These are phyloP conservation scores for Russula abietina DNA, from an alignment of 768 basidiomycete genomes.

Conservation along the genomic window DNA sequence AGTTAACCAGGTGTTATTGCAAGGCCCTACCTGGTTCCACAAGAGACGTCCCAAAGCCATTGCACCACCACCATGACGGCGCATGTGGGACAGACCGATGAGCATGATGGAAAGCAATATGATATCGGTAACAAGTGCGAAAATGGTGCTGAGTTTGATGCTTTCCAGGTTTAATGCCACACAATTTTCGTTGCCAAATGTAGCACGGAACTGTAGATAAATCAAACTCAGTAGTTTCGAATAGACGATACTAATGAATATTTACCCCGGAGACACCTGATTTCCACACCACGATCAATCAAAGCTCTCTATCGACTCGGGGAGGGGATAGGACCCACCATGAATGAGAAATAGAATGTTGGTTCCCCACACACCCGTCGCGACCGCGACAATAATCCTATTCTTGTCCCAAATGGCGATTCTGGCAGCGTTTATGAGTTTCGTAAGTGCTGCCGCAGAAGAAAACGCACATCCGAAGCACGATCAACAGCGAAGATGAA, in stretches of 20 bases:
- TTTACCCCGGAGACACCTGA: neutral
- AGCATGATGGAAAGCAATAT: neutral
- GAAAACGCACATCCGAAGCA: conserved; percentile 12
- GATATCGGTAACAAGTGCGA: neutral
- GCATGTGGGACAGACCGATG: neutral
- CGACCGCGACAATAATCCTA: neutral
- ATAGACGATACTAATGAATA: neutral
- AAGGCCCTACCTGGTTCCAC: neutral
- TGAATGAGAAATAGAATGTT: neutral
- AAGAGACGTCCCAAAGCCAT: neutral
- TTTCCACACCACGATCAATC: neutral
- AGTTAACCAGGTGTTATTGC: no score
- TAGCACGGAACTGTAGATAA: neutral
- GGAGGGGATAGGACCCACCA: neutral
- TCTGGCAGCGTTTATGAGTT: neutral
- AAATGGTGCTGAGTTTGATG: neutral
- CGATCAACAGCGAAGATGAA: neutral
- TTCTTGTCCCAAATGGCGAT: neutral
- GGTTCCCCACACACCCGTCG: neutral
- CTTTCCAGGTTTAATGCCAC: neutral
- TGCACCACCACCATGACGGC: neutral
- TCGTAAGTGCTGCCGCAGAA: no score
- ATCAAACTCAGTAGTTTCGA: neutral
- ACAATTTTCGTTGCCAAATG: neutral
- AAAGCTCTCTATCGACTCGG: no score